Base-by-base conservation (phyloP, 2,329 filamentous ascomycete species). In the Colletotrichum caudatum region DNA sequence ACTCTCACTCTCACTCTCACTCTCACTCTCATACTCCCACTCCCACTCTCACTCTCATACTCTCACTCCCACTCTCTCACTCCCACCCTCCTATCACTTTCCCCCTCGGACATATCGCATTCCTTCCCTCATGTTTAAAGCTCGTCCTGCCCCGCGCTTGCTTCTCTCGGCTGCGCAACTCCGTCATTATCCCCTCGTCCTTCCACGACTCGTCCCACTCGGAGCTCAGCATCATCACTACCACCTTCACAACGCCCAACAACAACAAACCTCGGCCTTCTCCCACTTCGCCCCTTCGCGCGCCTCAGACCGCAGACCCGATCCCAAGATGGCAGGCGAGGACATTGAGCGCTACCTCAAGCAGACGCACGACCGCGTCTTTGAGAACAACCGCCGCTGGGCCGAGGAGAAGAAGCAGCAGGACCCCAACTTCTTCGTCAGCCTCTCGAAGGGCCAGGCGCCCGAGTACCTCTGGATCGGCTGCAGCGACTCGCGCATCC, bases 401-500 rank as follows among this genome's bases (percentile, higher is more conserved):
- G 91, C 90, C 16, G 85, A 85, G 58, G 81, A 87, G 74, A 90
- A 91, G 83, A 81, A 77, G 75, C 79, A 81, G 74, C 83, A 84
- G 72, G 89, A 93, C 81, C 89, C 90, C 5, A 83, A 86, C 12
- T 93, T 90, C 84, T 93, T 93, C 80, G 80, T 81, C 63, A 88
- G 90, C 79, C 86, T 93, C 73, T 82, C 86, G 26, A 87, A 86
- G 11, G 91, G 91, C 57, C 91, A 93, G 82, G 83, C 82, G 20
- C 91, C 91, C 66, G 90, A 93, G 77, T 93, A 93, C 81, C 87
- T 93, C 65, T 97, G 94, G 93, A 93, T 97, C 78, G 94, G 95
- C 60, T 98, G 94, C 87, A 92, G 92, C 81, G 94, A 97, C 85
- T 94, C 91, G 51, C 93, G 95, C 75, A 93, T 95, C 79, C 95